Evolutionary conservation across 148 eudicot species (phyloP), one percentile per base, ranked within the genome.

Genomic region (Nepenthes mirabilis): DNA sequence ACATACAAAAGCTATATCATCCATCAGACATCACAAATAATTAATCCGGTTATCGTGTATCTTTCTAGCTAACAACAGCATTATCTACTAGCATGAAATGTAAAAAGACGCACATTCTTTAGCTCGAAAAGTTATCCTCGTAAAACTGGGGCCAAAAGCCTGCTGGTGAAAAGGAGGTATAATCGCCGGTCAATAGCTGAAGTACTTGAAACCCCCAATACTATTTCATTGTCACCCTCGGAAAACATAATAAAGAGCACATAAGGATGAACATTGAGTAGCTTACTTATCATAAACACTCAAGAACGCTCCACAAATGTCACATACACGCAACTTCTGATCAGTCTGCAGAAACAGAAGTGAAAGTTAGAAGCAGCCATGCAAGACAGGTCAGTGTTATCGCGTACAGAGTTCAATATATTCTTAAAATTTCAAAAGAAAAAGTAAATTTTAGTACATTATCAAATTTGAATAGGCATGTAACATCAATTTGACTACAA

Each of bases 241-340:
- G 36, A 55, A 55, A 11, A 10, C 52, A 13, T 6, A 50, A 52
- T 34, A 23, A 33, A 33, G 9, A 13, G 36, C 10, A 36, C 9
- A 47, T 56, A 37, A 33, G 6, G 49, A 62, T 37, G 11, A 33
- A 52, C 32, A 53, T 12, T 55, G 65, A 1, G 55, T 49, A 35
- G 50, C 59, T 63, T 81, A 91, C 98, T 86, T 91, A 86, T 91
- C 98, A 70, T 91, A 91, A 65, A 91, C 96, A 72, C 98, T 91
- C 75, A 91, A 74, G 70, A 91, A 91, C 62, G 98, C 96, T 75
- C 98, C 98, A 82, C 97, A 91, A 54, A 91, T 91, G 80, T 91
- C 96, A 68, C 98, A 91, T 57, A 91, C 98, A 66, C 98, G 98
- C 55, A 91, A 79, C 85, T 91, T 91, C 80, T 91, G 96, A 80